Conservation (phyloP, 1,284 basidiomycete species). For the Pseudozyma tsukubaensis region DNA sequence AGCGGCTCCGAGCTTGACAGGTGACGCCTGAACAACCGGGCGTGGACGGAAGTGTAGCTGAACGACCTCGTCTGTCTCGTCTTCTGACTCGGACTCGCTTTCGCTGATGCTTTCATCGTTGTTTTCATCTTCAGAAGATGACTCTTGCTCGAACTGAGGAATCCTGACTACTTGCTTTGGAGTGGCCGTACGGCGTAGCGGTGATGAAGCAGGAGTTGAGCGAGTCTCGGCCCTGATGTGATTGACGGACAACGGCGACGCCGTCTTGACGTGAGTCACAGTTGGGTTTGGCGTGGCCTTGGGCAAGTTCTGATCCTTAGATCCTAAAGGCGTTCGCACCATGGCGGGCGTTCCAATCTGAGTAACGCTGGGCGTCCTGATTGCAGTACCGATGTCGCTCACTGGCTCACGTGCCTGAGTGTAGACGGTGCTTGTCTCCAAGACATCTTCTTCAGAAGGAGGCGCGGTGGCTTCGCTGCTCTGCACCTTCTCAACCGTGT, state of each 20-base stretch:
- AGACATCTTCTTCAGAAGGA: background rate
- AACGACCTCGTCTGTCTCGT: constrained; percentile 18
- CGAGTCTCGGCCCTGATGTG: background rate
- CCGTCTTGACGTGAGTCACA: constrained; percentile 4
- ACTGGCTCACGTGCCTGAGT: background rate
- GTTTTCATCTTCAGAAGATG: constrained; percentile 11
- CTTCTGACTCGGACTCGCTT: constrained; percentile 17
- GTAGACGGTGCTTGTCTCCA: background rate
- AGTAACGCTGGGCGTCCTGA: background rate
- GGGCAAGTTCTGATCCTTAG: constrained; percentile 29
- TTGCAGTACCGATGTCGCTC: background rate
- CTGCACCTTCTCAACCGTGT: no score
- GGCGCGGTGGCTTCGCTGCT: background rate
- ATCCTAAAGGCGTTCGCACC: constrained; percentile 22
- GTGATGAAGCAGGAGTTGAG: constrained; percentile 4
- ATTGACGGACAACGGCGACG: background rate
- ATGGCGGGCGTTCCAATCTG: background rate
- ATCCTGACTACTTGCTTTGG: background rate
- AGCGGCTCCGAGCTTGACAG: background rate
- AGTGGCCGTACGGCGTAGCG: constrained; percentile 11
- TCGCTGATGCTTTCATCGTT: background rate
- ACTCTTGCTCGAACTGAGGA: constrained; percentile 1
- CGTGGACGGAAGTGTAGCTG: constrained; percentile 16
- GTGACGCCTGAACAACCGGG: background rate
- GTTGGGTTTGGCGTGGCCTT: background rate